These are phyloP conservation scores for Scleromitrula shiraiana DNA, from an alignment of 2,329 filamentous ascomycete genomes.

Conservation along the genomic window DNA sequence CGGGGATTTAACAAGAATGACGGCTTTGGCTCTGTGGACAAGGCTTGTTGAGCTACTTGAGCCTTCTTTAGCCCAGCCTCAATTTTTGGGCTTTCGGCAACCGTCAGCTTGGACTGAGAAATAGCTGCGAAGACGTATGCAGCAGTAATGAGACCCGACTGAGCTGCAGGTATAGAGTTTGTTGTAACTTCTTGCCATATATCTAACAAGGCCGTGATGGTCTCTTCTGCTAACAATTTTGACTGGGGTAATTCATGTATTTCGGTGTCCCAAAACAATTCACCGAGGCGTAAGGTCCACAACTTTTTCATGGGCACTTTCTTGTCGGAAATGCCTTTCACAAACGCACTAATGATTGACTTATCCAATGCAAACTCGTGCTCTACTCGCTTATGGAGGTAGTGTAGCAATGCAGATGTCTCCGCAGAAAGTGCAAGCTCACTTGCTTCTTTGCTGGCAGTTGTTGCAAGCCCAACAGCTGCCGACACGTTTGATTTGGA, in stretches of 20 bases:
- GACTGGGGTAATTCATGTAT: conserved; percentile 40
- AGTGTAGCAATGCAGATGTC: conserved; percentile 60
- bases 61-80: conserved; percentile 52
- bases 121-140: conserved; percentile 69
- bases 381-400: conserved; percentile 54
- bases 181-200: conserved; percentile 69
- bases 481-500: conserved; percentile 56
- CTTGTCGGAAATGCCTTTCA: conserved; percentile 82
- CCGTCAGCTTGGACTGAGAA: conserved; percentile 42
- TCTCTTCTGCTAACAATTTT: conserved; percentile 45
- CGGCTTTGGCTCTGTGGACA: conserved; percentile 68
- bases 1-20: conserved; percentile 81
- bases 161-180: conserved; percentile 71
- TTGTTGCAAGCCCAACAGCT: conserved; percentile 54
- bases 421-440: conserved; percentile 74
- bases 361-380: conserved; percentile 55
- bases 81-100: conserved; percentile 48
- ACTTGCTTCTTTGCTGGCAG: conserved; percentile 79
- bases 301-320: conserved; percentile 66
- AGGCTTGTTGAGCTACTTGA: conserved; percentile 54
- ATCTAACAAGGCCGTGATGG: conserved; percentile 51
- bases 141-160: conserved; percentile 73
- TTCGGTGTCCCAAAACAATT: conserved; percentile 55
- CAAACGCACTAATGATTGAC: conserved; percentile 58
- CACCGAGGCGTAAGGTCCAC: conserved; percentile 71